Conservation (phyloP, 805 yeast species). For the Lachancea lanzarotensis region DNA sequence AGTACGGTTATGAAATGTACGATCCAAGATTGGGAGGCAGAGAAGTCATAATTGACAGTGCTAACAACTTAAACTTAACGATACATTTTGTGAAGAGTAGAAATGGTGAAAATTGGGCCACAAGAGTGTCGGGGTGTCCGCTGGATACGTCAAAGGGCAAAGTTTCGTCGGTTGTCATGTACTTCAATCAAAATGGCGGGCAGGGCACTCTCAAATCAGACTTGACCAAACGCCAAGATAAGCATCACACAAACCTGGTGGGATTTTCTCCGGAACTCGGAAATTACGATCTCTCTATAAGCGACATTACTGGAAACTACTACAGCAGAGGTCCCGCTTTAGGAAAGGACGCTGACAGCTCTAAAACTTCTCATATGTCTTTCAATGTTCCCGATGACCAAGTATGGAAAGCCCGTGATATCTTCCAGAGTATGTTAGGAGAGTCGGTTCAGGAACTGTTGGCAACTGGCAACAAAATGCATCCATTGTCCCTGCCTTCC, state of each 20-base stretch:
- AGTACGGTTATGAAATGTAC: slow-evolving; percentile 80
- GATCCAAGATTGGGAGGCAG: slow-evolving; percentile 87
- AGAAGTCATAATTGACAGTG: slow-evolving; percentile 64
- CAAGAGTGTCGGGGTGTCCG: slow-evolving; percentile 62
- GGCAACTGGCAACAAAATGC: slow-evolving; percentile 21
- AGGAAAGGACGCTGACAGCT: slow-evolving; percentile 47
- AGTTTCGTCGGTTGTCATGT: slow-evolving; percentile 64
- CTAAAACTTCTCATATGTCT: slow-evolving; percentile 57
- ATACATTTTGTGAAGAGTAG: slow-evolving; percentile 70
- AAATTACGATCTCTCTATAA: slow-evolving; percentile 53
- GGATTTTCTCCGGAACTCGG: slow-evolving; percentile 65
- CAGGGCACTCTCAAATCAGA: slow-evolving; percentile 14
- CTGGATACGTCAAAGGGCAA: slow-evolving; percentile 41
- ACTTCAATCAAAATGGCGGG: slow-evolving; percentile 67
- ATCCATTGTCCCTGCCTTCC: slow-evolving; percentile 36
- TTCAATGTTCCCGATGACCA: slow-evolving; percentile 64
- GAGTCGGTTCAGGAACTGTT: slow-evolving; percentile 53
- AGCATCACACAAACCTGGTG: slow-evolving; percentile 23
- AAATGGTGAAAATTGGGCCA: slow-evolving; percentile 75
- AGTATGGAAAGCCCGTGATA: slow-evolving; percentile 73
- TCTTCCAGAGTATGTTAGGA: slow-evolving; percentile 61
- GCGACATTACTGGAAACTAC: slow-evolving; percentile 42
- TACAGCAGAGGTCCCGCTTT: slow-evolving; percentile 24
- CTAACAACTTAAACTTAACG: slow-evolving; percentile 52
- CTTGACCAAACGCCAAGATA: background rate